Conservation (phyloP, 768 basidiomycete genomes). For the Termitomyces sp. region DNA sequence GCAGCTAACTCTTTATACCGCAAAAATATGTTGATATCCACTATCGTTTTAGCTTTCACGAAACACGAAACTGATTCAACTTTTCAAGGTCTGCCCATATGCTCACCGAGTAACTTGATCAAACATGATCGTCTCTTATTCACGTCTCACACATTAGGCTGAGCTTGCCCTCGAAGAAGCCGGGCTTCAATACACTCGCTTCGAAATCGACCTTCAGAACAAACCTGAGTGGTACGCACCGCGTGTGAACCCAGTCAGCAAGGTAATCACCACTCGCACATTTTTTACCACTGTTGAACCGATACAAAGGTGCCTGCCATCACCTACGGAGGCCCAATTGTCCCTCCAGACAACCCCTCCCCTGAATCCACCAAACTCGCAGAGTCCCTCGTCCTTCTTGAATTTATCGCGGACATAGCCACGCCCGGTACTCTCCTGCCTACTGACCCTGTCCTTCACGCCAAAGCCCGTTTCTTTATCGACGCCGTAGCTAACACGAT, state of each 20-base stretch:
- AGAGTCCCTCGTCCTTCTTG: conserved; percentile 61
- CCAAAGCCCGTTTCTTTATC: conserved; percentile 59
- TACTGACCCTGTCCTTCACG: conserved; percentile 47
- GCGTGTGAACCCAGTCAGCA: conserved; percentile 61
- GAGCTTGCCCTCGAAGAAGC: conserved; percentile 40
- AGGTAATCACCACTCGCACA: conserved; percentile 33
- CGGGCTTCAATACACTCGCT: conserved; percentile 39
- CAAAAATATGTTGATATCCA: conserved; percentile 2
- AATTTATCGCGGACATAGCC: conserved; percentile 60
- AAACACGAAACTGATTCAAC: background rate
- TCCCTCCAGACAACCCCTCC: conserved; percentile 49
- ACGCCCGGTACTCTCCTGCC: conserved; percentile 42
- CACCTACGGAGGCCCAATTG: conserved; percentile 55
- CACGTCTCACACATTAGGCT: background rate
- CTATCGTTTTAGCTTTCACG: background rate
- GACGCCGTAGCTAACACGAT: conserved; percentile 46
- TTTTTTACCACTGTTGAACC: no score
- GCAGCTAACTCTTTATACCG: conserved; percentile 11
- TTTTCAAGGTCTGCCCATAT: conserved; percentile 46
- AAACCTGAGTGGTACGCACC: conserved; percentile 69
- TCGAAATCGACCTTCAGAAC: conserved; percentile 54
- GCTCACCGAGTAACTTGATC: conserved; percentile 44
- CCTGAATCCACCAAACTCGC: conserved; percentile 54
- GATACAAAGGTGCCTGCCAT: conserved; percentile 47
- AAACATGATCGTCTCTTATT: background rate